Percentiles rank a stretch among this genome's conserved stretches.
Conservation (phyloP, 202 grass and related monocot genomes). For the Alloteropsis angusta region DNA sequence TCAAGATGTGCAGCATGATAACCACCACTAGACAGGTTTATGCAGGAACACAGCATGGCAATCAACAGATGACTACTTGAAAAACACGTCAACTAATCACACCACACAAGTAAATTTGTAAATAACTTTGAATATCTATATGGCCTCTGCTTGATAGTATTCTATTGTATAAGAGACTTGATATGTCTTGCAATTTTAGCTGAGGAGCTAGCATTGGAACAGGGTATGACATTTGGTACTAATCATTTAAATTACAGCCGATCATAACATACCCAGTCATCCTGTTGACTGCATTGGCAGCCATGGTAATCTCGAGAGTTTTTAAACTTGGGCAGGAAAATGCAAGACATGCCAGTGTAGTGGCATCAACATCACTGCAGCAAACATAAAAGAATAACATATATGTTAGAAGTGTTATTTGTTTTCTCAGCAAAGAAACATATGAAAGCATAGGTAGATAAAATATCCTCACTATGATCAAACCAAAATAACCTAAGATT, state of each 20-base stretch:
- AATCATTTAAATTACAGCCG: conserved; percentile 10
- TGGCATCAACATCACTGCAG: conserved; percentile 80
- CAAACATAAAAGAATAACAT: conserved; percentile 22
- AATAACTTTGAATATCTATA: conserved; percentile 6
- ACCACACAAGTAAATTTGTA: conserved; percentile 3
- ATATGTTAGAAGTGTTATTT: background rate
- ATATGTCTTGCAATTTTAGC: conserved; percentile 1
- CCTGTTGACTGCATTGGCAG: conserved; percentile 58
- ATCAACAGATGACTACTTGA: background rate
- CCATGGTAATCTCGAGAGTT: conserved; percentile 74
- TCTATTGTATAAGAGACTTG: background rate
- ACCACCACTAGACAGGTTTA: background rate
- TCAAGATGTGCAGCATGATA: background rate
- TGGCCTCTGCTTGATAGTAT: background rate
- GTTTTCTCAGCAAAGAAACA: conserved; percentile 6
- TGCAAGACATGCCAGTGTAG: conserved; percentile 57
- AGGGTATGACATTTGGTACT: background rate
- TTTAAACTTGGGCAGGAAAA: conserved; percentile 66
- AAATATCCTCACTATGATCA: too few relatives aligned
- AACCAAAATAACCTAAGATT: conserved; percentile 16
- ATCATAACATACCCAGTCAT: conserved; percentile 69
- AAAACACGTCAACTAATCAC: background rate
- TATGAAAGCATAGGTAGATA: too few relatives aligned
- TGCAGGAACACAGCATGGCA: conserved; percentile 1
- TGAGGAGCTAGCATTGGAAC: background rate